Evolutionary conservation across 345 rosid genomes (phyloP), one percentile per base, ranked within the genome.

Genomic region (Eucalyptus urophylla): DNA sequence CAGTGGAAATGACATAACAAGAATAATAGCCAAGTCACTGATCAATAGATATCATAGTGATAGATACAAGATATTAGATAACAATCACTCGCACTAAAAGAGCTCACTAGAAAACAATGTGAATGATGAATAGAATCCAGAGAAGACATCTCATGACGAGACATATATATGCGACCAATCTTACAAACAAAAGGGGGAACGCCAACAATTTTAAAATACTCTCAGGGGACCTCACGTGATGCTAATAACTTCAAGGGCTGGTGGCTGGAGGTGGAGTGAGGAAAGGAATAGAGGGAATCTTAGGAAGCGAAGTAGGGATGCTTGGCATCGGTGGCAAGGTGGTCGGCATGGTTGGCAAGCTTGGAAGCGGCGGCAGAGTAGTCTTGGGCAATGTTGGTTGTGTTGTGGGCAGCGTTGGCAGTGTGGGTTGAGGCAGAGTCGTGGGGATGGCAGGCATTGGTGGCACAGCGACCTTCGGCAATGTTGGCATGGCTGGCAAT

Each of bases 201-300:
- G 11, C 76, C 76, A 65, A 65, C 76, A 65, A 65, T 4, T 65
- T 65, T 1, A n/a, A 65, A 65, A 65, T 65, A 15, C 21, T 65
- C 76, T n/a, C 19, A 65, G 14, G 10, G 19, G 76, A 65, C 76
- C 40, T n/a, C 76, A 65, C 21, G 3, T 65, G 76, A n/a, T 87
- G 25, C 9, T 11, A 67, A 47, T 29, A 62, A 6, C 25, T 51
- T 90, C 88, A 92, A 62, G 93, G 90, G 81, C 87, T 88, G 49
- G 86, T 89, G 45, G 90, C 86, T 33, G 92, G 92, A 24, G 92
- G 90, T 25, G 92, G 93, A 8, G 92, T 62, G 53, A 92, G 40
- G 88, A 93, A 89, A 5, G 91, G 94, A 43, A 92, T 83, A 22
- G 94, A 69, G 37, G 95, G 94, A 80, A 92, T 88, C 47, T 87